These are phyloP conservation scores for Pythium myriotylum DNA, from an alignment of 352 stramenopile species.

Conservation along the genomic window DNA sequence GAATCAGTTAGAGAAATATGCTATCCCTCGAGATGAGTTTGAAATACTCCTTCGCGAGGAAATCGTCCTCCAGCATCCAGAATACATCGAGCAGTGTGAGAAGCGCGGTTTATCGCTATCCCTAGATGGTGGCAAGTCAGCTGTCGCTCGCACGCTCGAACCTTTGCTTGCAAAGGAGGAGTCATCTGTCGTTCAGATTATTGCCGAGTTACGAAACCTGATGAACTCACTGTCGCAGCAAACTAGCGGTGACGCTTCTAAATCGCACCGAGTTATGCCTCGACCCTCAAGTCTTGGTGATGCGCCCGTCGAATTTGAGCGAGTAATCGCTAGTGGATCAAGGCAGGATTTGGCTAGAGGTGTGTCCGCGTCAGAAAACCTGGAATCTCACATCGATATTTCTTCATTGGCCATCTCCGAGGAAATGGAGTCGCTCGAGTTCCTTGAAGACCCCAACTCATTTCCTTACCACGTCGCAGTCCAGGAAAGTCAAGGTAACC, in stretches of 20 bases:
- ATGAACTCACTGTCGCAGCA: neutral
- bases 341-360: too few species aligned
- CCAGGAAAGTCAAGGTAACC: conserved; percentile 12
- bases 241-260: neutral
- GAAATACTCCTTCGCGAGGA: conserved; percentile 22
- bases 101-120: conserved; percentile 3
- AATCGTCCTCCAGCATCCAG: conserved; percentile 21
- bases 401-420: too few species aligned
- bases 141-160: neutral
- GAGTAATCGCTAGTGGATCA: too few species aligned
- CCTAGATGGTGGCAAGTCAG: neutral
- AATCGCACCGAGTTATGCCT: too few species aligned
- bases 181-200: neutral
- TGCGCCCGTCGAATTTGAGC: too few species aligned
- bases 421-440: neutral
- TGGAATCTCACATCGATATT: too few species aligned
- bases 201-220: neutral
- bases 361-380: neutral
- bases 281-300: too few species aligned
- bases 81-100: conserved; percentile 14
- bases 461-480: conserved; percentile 27
- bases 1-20: conserved; percentile 3
- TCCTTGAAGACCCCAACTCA: neutral
- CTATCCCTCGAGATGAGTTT: conserved; percentile 19
- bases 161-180: conserved; percentile 3